Evolutionary conservation across 495 filamentous ascomycete species (phyloP).

Genomic region (Aspergillus ellipticus): DNA sequence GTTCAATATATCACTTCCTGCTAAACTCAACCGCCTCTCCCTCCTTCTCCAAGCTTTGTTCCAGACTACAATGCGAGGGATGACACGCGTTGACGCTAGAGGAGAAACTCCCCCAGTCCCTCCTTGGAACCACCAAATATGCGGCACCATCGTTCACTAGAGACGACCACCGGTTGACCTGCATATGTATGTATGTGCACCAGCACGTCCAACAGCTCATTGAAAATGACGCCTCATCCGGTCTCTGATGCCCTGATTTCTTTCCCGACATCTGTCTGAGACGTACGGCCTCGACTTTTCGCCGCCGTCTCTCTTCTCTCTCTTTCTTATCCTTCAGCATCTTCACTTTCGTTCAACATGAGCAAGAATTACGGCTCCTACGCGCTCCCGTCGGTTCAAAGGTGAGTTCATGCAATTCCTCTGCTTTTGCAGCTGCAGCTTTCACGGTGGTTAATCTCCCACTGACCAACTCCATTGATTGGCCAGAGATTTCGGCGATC

Average conservation of each 20-base stretch:
- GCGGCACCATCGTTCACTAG: conserved; percentile 20
- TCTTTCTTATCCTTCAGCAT: not conserved
- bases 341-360: not conserved
- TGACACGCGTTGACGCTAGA: conserved; percentile 7
- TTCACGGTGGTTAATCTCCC: not conserved
- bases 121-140: conserved; percentile 27
- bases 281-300: conserved; percentile 1
- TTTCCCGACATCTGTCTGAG: conserved; percentile 10
- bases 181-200: conserved; percentile 18
- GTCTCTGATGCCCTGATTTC: conserved; percentile 11
- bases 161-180: conserved; percentile 11
- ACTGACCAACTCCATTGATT: conserved; percentile 3
- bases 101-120: conserved; percentile 8
- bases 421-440: not conserved
- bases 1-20: not conserved
- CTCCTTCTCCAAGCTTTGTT: conserved; percentile 6
- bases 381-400: conserved; percentile 7
- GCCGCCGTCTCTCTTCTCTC: conserved; percentile 1
- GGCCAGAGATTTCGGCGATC: conserved; percentile 10
- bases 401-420: conserved; percentile 7
- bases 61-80: conserved; percentile 22
- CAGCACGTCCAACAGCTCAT: conserved; percentile 14
- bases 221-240: conserved; percentile 28
- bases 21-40: not conserved
- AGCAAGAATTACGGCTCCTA: conserved; percentile 10